Evolutionary conservation across 176 grass and related monocot species (phyloP), one percentile per base, ranked within the genome.

Genomic region (Ensete glaucum): DNA sequence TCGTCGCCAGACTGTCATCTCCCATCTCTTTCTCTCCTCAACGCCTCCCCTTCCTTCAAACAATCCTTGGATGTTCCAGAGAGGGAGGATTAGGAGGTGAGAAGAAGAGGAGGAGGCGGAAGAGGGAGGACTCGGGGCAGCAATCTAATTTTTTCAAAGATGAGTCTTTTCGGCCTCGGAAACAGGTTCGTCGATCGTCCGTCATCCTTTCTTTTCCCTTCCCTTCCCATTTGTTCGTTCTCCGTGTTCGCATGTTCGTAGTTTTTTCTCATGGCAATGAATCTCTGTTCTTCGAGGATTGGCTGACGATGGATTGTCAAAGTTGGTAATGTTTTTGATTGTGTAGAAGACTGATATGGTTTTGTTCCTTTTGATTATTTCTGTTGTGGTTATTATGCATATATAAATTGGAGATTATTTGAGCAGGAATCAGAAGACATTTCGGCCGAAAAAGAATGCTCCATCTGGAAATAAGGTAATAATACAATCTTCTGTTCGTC

Each of bases 391-490:
- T 26, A 11, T 29, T 75, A n/a, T 54, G 52, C 25, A 9, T 20
- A 50, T 11, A 68, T 48, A 59, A 25, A 57, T 43, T 8, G 9
- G 53, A 11, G 7, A 55, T 72, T 79, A 12, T 62, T 64, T 55
- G 22, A 49, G 26, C 78, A 98, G 90, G 64, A 98, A 93, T 78
- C 86, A 93, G 69, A 93, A 84, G 86, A 99, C 95, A 21, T 94
- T 99, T 82, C 71, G 95, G 78, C 88, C 90, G 43, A 89, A 89
- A 87, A 99, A 91, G 85, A 94, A 74, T 72, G 82, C 88, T 26
- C 64, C 84, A 56, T 89, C 86, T 2, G 84, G 95, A 69, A 85
- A 84, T 67, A 94, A 94, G 86, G 95, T 99, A 49, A 43, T 24
- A 25, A 43, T 24, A 25, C 69, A 15, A 55, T n/a, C 26, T 80